A percentile compares a stretch with the other conserved stretches of the same genome.
Conservation (phyloP, 2,329 filamentous ascomycete genomes). For the Emmonsia crescens region DNA sequence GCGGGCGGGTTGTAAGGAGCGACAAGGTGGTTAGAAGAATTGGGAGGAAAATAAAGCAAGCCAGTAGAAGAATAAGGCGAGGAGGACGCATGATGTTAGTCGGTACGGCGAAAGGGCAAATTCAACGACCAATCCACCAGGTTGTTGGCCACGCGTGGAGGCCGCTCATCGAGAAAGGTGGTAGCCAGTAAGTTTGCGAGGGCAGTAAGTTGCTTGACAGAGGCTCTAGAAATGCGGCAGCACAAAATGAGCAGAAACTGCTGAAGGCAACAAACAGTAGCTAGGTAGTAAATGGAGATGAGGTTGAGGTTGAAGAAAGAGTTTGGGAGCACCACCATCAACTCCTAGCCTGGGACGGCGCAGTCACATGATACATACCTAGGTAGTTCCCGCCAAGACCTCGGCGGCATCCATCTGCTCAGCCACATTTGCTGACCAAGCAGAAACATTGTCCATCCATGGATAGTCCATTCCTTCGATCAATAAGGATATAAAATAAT, state of each 20-base stretch:
- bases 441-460: too few relatives aligned
- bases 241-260: background rate
- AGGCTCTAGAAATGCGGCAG: background rate
- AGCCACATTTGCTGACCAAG: too few relatives aligned
- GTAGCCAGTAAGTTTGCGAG: conserved; percentile 9
- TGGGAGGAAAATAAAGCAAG: conserved; percentile 39
- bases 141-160: conserved; percentile 19
- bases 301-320: background rate
- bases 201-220: background rate
- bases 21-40: conserved; percentile 39
- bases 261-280: background rate
- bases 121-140: conserved; percentile 25
- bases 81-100: conserved; percentile 35
- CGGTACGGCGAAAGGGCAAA: conserved; percentile 1
- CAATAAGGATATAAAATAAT: too few relatives aligned
- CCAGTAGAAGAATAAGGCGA: conserved; percentile 36
- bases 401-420: too few relatives aligned
- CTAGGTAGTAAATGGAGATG: too few relatives aligned
- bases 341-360: background rate
- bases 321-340: background rate
- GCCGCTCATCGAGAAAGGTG: conserved; percentile 26
- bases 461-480: too few relatives aligned
- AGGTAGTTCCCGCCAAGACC: too few relatives aligned
- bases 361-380: background rate
- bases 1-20: conserved; percentile 30